Conservation (phyloP, 2,329 filamentous ascomycete species). For the Botrytis medusae region DNA sequence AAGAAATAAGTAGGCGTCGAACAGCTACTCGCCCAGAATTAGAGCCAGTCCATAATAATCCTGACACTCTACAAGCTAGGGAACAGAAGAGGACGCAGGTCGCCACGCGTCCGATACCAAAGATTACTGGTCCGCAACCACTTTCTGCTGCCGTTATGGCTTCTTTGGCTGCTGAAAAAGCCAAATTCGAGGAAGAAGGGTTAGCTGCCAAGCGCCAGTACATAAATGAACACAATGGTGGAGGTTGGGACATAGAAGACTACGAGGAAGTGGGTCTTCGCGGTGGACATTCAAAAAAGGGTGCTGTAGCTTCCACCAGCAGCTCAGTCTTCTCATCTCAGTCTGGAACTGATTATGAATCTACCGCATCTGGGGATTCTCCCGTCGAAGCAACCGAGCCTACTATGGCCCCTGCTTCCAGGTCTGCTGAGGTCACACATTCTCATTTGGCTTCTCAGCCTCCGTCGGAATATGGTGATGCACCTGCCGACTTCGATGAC, state of each 20-base stretch:
- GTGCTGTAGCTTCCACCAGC: neutral
- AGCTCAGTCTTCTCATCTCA: neutral
- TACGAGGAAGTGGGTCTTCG: neutral
- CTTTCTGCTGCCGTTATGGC: neutral
- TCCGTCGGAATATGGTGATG: neutral
- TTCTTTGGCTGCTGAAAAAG: neutral
- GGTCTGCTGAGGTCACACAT: neutral
- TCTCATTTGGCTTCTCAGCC: neutral
- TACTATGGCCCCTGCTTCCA: neutral
- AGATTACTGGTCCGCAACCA: rapidly evolving
- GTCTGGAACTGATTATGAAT: neutral
- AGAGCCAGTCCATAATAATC: neutral
- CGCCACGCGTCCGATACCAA: no score
- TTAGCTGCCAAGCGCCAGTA: neutral
- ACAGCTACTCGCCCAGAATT: neutral
- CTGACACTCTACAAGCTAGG: neutral
- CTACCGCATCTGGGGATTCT: neutral
- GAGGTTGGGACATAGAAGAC: neutral
- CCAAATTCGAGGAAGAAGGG: neutral
- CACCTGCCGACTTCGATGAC: neutral
- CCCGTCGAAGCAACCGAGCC: neutral
- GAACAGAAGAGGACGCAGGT: no score
- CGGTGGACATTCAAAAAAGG: neutral
- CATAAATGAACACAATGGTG: neutral
- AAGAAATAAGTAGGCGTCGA: neutral